These are phyloP conservation scores for Mucor racemosus DNA, from an alignment of 371 early-diverging fungal species.

Conservation along the genomic window DNA sequence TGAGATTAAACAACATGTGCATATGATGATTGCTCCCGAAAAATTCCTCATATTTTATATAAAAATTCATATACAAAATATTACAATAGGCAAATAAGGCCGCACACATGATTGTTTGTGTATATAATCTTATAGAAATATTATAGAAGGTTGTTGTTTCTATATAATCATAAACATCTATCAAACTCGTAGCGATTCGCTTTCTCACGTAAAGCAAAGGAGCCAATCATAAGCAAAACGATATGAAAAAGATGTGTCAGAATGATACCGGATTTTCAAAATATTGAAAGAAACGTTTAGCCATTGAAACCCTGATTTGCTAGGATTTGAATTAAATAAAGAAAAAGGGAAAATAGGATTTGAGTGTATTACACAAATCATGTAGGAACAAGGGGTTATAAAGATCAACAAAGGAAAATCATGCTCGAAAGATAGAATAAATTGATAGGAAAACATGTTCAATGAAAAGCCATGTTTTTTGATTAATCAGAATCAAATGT, in stretches of 20 bases:
- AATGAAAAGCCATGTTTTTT: neutral
- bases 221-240: neutral
- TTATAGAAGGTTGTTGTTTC: neutral
- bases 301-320: neutral
- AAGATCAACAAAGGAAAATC: neutral
- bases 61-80: neutral
- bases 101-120: neutral
- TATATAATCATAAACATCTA: neutral
- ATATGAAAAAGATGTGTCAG: neutral
- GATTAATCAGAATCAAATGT: slow-evolving; percentile 1
- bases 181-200: neutral
- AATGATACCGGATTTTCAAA: neutral
- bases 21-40: neutral
- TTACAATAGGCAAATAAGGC: neutral
- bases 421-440: neutral
- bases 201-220: neutral
- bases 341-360: slow-evolving; percentile 4
- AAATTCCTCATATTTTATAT: neutral
- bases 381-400: neutral
- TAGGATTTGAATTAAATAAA: neutral
- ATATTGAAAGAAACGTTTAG: neutral
- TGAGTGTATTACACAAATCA: neutral
- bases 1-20: neutral
- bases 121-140: neutral
- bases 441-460: neutral